A percentile compares a stretch with the other conserved stretches of the same genome.
phyloP scores from a whole-genome alignment of 768 basidiomycete species.

The Strobilomyces echinocephalus region DNA sequence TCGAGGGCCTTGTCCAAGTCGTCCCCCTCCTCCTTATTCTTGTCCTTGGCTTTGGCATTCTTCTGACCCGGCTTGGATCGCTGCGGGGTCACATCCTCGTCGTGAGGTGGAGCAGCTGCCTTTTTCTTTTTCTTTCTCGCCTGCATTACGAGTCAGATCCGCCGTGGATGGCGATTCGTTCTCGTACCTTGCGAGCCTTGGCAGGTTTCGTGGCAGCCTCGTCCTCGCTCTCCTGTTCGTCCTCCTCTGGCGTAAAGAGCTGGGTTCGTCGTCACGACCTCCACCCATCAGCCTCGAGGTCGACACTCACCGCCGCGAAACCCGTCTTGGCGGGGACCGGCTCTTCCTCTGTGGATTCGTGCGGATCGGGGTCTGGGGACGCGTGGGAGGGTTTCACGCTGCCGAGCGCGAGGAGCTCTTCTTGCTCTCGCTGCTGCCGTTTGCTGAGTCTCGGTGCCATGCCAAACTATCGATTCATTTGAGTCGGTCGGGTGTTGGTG shows the following conservation, averaged over 20 bases:
- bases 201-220: slow-evolving; percentile 15
- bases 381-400: slow-evolving; percentile 21
- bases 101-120: background rate
- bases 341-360: slow-evolving; percentile 39
- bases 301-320: slow-evolving; percentile 43
- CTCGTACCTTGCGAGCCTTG: slow-evolving; percentile 25
- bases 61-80: slow-evolving; percentile 47
- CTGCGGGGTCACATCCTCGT: slow-evolving; percentile 7
- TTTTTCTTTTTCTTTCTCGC: slow-evolving; percentile 42
- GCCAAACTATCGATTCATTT: slow-evolving; percentile 1
- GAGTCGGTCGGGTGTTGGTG: background rate
- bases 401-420: slow-evolving; percentile 63
- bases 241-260: slow-evolving; percentile 39
- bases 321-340: slow-evolving; percentile 20
- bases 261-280: slow-evolving; percentile 26
- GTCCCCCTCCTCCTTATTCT: slow-evolving; percentile 57
- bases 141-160: slow-evolving; percentile 15
- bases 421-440: slow-evolving; percentile 80
- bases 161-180: background rate
- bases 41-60: slow-evolving; percentile 61
- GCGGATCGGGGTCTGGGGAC: slow-evolving; percentile 8
- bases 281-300: slow-evolving; percentile 1
- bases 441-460: slow-evolving; percentile 80
- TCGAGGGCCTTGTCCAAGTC: slow-evolving; percentile 83
- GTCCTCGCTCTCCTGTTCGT: slow-evolving; percentile 23